Base-by-base conservation (phyloP, 1,284 basidiomycete species). In the Ganoderma lucidum region DNA sequence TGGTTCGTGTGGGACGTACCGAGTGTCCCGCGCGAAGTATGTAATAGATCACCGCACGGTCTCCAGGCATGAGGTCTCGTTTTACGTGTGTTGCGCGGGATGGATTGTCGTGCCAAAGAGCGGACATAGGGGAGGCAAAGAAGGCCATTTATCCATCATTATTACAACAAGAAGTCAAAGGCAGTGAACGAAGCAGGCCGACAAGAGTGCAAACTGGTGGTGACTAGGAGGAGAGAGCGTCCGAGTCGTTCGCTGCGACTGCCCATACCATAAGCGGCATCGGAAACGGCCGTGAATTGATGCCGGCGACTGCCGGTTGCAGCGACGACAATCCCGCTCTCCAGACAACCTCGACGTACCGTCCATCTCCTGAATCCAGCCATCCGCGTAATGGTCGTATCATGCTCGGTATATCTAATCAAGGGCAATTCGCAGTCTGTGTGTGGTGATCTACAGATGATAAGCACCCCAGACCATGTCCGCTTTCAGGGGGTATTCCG, bases 371-470 rank as follows among this genome's bases (percentile, higher is more conserved):
- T 55, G 37, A 37, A 39, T 60, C 55, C 39, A 66, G 61, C 35
- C 55, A 51, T 23, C 39, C 70, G 68, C 67, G 66, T 68, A 67
- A 73, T 73, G 64, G 30, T 70, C 72, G 72, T 64, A 73, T 71
- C 65, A 71, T 69, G 64, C 66, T 73, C 72, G 72, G 71, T 39
- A 61, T 65, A 51, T 42, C 35, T n/a, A 53, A 10, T 19, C 15
- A 17, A 35, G 23, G 14, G 35, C 14, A 60, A 19, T 12, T 37
- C 12, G 23, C 6, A 17, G 28, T 56, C 42, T 0, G 6, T 41
- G 6, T 41, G 6, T 32, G 45, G 48, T 62, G 41, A 19, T 60
- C 30, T 30, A 39, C 41, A 58, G 8, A 32, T 17, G 53, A 56
- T 56, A 28, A 56, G 30, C 23, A 23, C 9, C 19, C 42, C 32